These are phyloP conservation scores for Carex littledalei DNA, from an alignment of 176 grass and related monocot species.

Conservation along the genomic window DNA sequence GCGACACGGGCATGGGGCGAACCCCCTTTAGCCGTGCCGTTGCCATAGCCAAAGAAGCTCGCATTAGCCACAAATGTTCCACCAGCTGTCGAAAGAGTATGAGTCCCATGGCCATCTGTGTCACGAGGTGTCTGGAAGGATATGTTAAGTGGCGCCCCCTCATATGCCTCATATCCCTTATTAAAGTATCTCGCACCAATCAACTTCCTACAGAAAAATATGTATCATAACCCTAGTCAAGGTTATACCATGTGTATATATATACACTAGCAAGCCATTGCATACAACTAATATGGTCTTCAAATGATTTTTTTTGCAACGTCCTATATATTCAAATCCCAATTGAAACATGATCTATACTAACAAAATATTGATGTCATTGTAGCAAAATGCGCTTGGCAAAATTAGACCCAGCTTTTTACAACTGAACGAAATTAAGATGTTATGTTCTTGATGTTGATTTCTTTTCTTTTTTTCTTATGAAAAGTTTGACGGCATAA, in stretches of 20 bases:
- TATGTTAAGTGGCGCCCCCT: neutral
- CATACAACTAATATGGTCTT: neutral
- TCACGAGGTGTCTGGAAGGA: constrained; percentile 43
- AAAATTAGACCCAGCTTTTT: no score
- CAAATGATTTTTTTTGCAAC: no score
- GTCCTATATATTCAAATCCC: no score
- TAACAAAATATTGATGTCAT: no score
- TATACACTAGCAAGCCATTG: no score
- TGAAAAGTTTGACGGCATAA: no score
- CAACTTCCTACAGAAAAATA: constrained; percentile 46
- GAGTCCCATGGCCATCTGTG: constrained; percentile 49
- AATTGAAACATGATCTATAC: no score
- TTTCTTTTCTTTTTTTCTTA: no score
- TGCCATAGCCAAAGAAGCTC: constrained; percentile 27
- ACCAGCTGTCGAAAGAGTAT: constrained; percentile 63
- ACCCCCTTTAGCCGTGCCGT: constrained; percentile 50
- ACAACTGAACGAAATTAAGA: no score
- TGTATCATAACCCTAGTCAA: neutral
- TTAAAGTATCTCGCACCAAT: constrained; percentile 80
- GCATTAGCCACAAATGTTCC: constrained; percentile 41
- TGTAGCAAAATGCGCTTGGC: no score
- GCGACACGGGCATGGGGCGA: constrained; percentile 51
- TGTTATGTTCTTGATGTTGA: no score
- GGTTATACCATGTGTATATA: no score
- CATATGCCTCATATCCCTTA: constrained; percentile 32